Base-by-base conservation (phyloP, 371 early-diverging fungal species). In the Rhizopus arrhizus region DNA sequence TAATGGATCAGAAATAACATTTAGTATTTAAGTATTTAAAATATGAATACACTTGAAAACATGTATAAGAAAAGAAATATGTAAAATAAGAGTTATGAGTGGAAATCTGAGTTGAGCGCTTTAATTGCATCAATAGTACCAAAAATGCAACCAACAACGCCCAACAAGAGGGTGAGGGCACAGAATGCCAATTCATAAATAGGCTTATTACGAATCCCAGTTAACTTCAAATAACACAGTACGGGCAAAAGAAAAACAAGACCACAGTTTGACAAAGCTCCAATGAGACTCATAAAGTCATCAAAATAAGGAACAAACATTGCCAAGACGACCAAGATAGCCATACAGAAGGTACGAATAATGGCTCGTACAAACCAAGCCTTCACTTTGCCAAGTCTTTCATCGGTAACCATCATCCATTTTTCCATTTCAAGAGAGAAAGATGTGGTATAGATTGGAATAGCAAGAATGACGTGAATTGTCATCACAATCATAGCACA, bases 361-460 rank as follows among this genome's bases (percentile, higher is more conserved):
- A 73, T 11, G 7, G 74, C 69, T n/a, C 83, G 77, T 52, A 66
- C 65, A 8, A 68, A 38, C 70, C 80, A 84, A 31, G 77, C 74
- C n/a, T 50, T 47, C 4, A 67, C 33, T 16, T 42, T 52, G 22
- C 71, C 71, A 10, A 62, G 32, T 1, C 61, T 22, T 43, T 62
- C 62, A 53, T 74, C 74, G 12, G 62, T 51, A 12, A 56, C 40
- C 4, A 53, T 56, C 55, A 80, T 55, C 38, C 72, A 81, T 12
- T 71, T 53, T 62, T 89, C 90, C 31, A 88, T 73, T 61, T 89
- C 88, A 38, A 85, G 68, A 42, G 90, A 86, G 62, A 94, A 89
- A 9, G 92, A 85, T 0, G 91, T 90, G 48, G 91, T 70, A 56
- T 88, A 81, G 31, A 93, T 82, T 2, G 94, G 94, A 48, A 89